Conservation (phyloP, 2,329 filamentous ascomycete genomes). For the Aureobasidium sp. region DNA sequence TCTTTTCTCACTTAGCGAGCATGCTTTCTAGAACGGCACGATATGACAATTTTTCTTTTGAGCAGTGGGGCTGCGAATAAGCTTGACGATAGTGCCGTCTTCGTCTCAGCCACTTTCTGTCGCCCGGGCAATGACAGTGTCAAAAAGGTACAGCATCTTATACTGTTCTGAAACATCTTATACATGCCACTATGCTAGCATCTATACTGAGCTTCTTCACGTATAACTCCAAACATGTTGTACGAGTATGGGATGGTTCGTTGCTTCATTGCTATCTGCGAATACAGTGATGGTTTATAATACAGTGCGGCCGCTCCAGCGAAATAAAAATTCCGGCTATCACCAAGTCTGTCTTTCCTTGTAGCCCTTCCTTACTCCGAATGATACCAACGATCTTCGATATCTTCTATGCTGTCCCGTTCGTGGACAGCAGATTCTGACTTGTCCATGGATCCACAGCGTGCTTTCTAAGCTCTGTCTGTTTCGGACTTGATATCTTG, state of each 20-base stretch:
- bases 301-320: not conserved
- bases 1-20: not conserved
- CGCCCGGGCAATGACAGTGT: not conserved
- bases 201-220: not conserved
- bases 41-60: conserved; percentile 4
- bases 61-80: not conserved
- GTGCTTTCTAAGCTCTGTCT: conserved; percentile 12
- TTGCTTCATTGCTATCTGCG: conserved; percentile 8
- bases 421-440: too few species aligned
- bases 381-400: not conserved
- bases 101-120: conserved; percentile 3
- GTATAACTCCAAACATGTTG: not conserved
- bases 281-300: not conserved
- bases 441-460: too few species aligned
- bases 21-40: not conserved
- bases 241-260: not conserved
- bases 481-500: conserved; percentile 12
- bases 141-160: not conserved
- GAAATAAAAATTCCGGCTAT: not conserved
- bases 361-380: too few species aligned
- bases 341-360: not conserved
- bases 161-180: not conserved
- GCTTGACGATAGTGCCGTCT: not conserved
- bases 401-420: too few species aligned
- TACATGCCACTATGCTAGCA: not conserved